A percentile compares a stretch with the other conserved stretches of the same genome.
Conservation (phyloP, 2,329 filamentous ascomycete genomes). For the Xylariaceae sp. region DNA sequence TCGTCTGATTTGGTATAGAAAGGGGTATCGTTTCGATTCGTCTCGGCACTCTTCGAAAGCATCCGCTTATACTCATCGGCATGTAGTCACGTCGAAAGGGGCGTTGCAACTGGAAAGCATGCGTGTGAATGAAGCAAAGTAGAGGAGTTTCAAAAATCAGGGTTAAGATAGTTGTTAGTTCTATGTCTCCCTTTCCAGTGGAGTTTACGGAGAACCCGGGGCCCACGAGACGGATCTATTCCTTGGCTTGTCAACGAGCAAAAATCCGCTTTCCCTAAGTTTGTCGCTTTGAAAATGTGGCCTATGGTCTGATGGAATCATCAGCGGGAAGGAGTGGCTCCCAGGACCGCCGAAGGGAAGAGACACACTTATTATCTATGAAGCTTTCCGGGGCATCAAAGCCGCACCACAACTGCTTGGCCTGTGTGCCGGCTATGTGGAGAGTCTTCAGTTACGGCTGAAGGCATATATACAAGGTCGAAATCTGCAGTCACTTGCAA, state of each 20-base stretch:
- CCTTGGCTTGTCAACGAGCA: conserved; percentile 7
- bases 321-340: neutral
- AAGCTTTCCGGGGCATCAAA: conserved; percentile 2
- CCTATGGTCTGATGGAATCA: conserved; percentile 11
- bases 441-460: conserved; percentile 9
- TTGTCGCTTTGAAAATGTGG: neutral
- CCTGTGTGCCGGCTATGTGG: neutral
- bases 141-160: too few relatives aligned
- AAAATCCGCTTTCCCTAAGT: conserved; percentile 5
- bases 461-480: neutral
- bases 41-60: neutral
- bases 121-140: too few relatives aligned
- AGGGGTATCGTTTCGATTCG: neutral
- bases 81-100: neutral
- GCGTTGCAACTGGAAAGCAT: neutral
- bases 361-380: neutral
- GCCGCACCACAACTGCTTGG: conserved; percentile 5
- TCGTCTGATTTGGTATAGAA: neutral
- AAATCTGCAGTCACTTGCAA: neutral
- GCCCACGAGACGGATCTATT: conserved; percentile 18
- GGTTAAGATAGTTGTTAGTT: too few relatives aligned
- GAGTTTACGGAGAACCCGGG: too few relatives aligned
- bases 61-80: neutral
- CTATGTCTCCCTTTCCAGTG: too few relatives aligned
- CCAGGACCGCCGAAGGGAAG: neutral